Base-by-base conservation (phyloP, 2,329 filamentous ascomycete genomes). In the Cercospora sojina region DNA sequence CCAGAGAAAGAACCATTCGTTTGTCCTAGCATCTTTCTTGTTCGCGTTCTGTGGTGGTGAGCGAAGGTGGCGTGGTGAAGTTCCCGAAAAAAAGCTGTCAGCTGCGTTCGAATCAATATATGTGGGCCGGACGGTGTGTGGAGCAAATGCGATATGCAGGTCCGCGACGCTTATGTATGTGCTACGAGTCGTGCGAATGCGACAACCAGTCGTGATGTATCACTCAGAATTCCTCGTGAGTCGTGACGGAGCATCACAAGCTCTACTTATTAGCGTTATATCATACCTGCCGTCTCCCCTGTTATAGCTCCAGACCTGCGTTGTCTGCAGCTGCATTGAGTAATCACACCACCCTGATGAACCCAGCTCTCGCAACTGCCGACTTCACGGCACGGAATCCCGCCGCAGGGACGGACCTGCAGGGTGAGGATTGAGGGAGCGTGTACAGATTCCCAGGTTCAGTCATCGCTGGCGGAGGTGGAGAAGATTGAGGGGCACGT, bases 1-100 rank as follows among this genome's bases (percentile, higher is more conserved):
- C 60, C 66, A 9, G 62, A 64, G 35, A 65, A 51, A 12, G 60
- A 41, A 13, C 64, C 66, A 43, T 68, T 66, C 27, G 66, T 56
- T 61, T 65, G 62, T 38, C 43, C 32, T 25, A 53, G 23, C 66
- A 66, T 68, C 13, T 27, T 65, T 68, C 13, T 27, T 65, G 47
- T 32, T 49, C n/a, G n/a, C n/a, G 25, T 61, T 8, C 18, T 59
- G 32, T 49, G 1, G 32, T 35, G 32, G 4, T 49, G 18, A 49
- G 20, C 20, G 41, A 23, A 5, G 18, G 18, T 47, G 18, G 43
- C 20, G 20, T 49, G 43, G 20, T 49, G 43, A 49, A 49, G 43
- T 49, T 49, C 43, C n/a, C n/a, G n/a, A n/a, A 49, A 23, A 23
- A 13, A 23, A 49, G 43, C 43, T 49, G 43, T 25, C 20, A 49